Base-by-base conservation (phyloP, 768 basidiomycete species). In the Mrakia gelida region DNA sequence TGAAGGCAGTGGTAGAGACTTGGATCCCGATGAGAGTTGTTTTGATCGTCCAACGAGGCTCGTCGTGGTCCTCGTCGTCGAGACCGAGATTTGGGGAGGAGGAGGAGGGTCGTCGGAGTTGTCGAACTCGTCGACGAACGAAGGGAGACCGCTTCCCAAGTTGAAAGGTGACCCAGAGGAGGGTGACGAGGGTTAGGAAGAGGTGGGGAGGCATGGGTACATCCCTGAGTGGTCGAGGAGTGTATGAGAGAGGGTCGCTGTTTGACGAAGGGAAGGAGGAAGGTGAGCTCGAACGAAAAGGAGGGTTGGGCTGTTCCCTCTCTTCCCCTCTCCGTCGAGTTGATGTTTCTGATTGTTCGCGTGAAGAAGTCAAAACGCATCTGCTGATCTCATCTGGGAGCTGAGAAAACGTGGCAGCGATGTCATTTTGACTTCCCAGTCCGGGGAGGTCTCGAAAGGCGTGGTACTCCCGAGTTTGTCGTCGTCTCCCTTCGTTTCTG, bases 1-100 rank as follows among this genome's bases (percentile, higher is more conserved):
- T 78, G 43, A 73, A 56, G 26, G 32, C 32, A 26, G 61, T 67
- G 16, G 77, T 78, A 2, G 77, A 73, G 21, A 78, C 10, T 7
- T 30, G 43, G 28, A 54, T 21, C 1, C 77, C 77, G 45, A 73
- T 41, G 9, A 71, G 15, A 16, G 67, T 67, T 23, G 65, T 70
- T 0, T 59, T 38, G 32, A 59, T 9, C 30, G 52, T 38, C 67
- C 67, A 70, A 0, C 54, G 45, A 23, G 52, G 68, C 11, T 76
- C 75, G 38, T 76, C 68, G 21, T 38, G 32, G 26, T 71, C 28
- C 49, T 71, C 75, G 34, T 76, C 75, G 26, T 30, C 38, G 38
- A 23, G 15, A 23, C 45, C 34, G 67, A 70, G 67, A 5, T 34
- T 23, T 6, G 67, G 67, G n/a, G 67, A 34, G 38, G 38, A 11